Base-by-base conservation (phyloP, 2,329 filamentous ascomycete genomes). In the Xylaria arbuscula region DNA sequence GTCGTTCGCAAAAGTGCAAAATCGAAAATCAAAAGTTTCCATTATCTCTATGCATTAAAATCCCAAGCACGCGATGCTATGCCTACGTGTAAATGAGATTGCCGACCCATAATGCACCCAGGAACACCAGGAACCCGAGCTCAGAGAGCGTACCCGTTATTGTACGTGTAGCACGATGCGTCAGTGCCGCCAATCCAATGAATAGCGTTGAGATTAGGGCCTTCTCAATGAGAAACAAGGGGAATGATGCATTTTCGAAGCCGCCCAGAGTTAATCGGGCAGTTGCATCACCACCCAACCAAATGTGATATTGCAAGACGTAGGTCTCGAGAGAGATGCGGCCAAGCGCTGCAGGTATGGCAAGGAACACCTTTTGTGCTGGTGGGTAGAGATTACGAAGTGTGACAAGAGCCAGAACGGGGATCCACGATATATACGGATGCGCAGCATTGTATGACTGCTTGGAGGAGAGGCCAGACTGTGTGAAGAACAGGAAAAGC, bases 251-350 rank as follows among this genome's bases (percentile, higher is more conserved):
- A 47, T 71, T 72, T 57, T 60, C 72, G 10, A 73, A 62, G 7
- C 74, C 75, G 19, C 71, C 72, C 13, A 73, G 60, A 10, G 71
- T 72, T 24, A 90, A 80, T 3, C 86, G 72, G 0, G 85, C 86
- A 38, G 82, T 84, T 1, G 86, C 85, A 72, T 90, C 87, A 2
- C 83, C 86, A 1, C 87, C 87, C 9, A 90, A 83, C 83, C 87
- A 89, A 62, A 89, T 81, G 75, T 91, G 89, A 74, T 85, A 85
- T 71, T 90, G 87, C 45, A 91, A 78, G 6, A 88, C 81, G 70
- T 87, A 89, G 0, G 87, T 85, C 76, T 90, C 89, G 1, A 89
- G 82, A 0, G 87, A 87, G 66, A 84, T 85, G 6, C 81, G 80
- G 1, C 89, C 88, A 2, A 91, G 76, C 79, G 83, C 86, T 0